phyloP scores from a whole-genome alignment of 2,329 filamentous ascomycete genomes.

The Pseudocercospora musae region DNA sequence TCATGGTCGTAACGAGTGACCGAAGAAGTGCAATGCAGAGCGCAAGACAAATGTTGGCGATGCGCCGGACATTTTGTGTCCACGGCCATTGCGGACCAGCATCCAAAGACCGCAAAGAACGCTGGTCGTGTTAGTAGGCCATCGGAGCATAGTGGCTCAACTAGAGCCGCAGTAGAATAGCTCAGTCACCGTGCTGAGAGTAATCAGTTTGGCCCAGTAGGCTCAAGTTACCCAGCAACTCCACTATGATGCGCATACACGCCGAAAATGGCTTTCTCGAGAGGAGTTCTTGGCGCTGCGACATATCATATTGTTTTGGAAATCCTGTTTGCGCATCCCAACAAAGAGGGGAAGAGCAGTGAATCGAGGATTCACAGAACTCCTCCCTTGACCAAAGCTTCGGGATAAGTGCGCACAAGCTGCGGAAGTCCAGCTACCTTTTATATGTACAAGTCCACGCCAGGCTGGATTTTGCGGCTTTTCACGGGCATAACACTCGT shows the following conservation, averaged over 20 bases:
- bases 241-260: background rate
- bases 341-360: background rate
- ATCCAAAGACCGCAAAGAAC: background rate
- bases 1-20: slow-evolving; percentile 18
- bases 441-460: background rate
- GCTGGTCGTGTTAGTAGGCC: slow-evolving; percentile 4
- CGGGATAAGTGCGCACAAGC: background rate
- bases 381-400: background rate
- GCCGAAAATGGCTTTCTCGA: background rate
- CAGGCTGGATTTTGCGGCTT: background rate
- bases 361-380: background rate
- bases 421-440: background rate
- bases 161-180: slow-evolving; percentile 3
- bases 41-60: background rate
- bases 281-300: background rate
- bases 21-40: background rate
- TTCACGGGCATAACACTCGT: background rate
- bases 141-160: background rate
- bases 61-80: slow-evolving; percentile 11
- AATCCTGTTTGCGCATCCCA: background rate
- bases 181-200: background rate
- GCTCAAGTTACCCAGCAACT: background rate
- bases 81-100: background rate
- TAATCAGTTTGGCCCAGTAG: background rate
- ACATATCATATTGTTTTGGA: background rate